Conservation (phyloP, 441 rosid species). For the Populus tomentosa region DNA sequence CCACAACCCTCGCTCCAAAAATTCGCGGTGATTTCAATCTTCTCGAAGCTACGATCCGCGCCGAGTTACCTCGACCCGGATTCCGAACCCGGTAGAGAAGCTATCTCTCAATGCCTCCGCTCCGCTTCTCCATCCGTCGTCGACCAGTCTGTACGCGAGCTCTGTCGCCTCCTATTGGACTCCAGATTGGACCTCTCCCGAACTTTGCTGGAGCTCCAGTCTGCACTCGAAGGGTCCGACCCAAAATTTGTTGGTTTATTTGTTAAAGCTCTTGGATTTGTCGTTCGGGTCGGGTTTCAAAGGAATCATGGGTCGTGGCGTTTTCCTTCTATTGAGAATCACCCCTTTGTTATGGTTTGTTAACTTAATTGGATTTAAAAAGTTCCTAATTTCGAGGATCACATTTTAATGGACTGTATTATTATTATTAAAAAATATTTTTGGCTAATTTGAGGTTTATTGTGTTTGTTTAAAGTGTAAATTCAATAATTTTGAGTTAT, state of each 20-base stretch:
- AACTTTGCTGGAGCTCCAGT: conserved; percentile 71
- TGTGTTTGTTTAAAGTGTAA: not conserved
- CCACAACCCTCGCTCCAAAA: conserved; percentile 86
- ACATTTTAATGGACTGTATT: not conserved
- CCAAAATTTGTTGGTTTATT: conserved; percentile 46
- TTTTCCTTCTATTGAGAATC: conserved; percentile 46
- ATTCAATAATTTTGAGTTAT: conserved; percentile 6
- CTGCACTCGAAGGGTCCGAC: conserved; percentile 73
- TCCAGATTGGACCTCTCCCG: conserved; percentile 46
- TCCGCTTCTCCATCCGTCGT: conserved; percentile 67
- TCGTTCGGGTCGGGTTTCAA: conserved; percentile 53
- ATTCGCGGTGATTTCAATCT: conserved; percentile 71
- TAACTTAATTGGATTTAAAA: not conserved
- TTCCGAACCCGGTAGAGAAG: conserved; percentile 56
- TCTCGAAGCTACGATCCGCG: conserved; percentile 71
- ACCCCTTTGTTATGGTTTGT: conserved; percentile 75
- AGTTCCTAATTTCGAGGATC: not conserved
- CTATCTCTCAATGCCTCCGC: conserved; percentile 57
- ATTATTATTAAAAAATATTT: not conserved
- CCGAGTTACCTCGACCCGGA: conserved; percentile 46
- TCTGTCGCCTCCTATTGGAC: conserved; percentile 68
- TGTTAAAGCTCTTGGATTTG: conserved; percentile 66
- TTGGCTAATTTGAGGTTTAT: not conserved
- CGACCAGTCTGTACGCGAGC: conserved; percentile 83
- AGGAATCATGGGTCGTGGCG: conserved; percentile 48